Evolutionary conservation across 352 stramenopile genomes (phyloP).

Genomic region (Phytophthora boehmeriae): DNA sequence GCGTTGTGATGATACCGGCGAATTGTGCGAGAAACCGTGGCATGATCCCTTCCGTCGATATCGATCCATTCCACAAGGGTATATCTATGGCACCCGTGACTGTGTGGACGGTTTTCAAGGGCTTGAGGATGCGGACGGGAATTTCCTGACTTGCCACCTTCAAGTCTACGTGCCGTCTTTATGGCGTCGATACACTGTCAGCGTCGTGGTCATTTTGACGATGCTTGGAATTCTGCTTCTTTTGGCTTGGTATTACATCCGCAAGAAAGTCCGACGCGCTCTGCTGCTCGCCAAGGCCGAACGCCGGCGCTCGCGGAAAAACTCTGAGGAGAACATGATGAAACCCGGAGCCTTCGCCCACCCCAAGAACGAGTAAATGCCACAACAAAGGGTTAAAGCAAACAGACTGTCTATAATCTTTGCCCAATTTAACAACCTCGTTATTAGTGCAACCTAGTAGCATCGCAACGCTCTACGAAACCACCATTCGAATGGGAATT

Average conservation of each 20-base stretch:
- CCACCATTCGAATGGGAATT: constrained; percentile 72
- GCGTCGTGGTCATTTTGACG: constrained; percentile 73
- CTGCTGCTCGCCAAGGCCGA: constrained; percentile 92
- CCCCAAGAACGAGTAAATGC: constrained; percentile 55
- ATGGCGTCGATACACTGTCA: constrained; percentile 86
- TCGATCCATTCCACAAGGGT: constrained; percentile 76
- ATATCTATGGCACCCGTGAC: constrained; percentile 91
- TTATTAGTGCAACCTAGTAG: background rate
- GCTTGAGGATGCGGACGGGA: constrained; percentile 85
- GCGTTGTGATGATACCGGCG: constrained; percentile 69
- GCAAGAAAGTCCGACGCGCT: constrained; percentile 75
- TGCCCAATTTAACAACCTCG: background rate
- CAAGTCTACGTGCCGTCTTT: constrained; percentile 93
- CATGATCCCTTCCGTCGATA: constrained; percentile 70
- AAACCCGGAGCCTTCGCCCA: constrained; percentile 64
- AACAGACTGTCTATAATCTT: constrained; percentile 21
- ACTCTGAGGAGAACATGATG: constrained; percentile 55
- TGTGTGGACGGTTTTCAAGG: constrained; percentile 96
- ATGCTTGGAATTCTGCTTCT: constrained; percentile 70
- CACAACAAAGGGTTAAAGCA: too few species aligned
- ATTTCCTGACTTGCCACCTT: constrained; percentile 94
- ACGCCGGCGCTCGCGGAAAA: constrained; percentile 81
- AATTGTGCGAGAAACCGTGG: constrained; percentile 88
- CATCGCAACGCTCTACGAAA: constrained; percentile 47
- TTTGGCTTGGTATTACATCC: constrained; percentile 88